These are phyloP conservation scores for Phaseolus coccineus DNA, from an alignment of 331 rosid species.

Conservation along the genomic window DNA sequence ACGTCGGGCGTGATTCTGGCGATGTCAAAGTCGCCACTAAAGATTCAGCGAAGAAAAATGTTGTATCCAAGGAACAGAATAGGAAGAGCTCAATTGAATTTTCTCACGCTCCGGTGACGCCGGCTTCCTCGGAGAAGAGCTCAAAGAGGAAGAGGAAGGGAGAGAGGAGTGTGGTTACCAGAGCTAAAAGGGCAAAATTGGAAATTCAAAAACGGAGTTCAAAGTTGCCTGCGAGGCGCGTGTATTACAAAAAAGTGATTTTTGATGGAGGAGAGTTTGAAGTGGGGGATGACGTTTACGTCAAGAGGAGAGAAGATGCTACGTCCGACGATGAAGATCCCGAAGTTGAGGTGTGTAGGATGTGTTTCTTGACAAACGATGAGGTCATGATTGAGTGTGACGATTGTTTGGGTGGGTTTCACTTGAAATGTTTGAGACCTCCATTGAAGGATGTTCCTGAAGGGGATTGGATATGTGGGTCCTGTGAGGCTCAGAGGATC, in stretches of 20 bases:
- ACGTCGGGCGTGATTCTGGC: conserved; percentile 25
- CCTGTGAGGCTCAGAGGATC: conserved; percentile 72
- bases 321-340: conserved; percentile 71
- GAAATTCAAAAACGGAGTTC: conserved; percentile 40
- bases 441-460: conserved; percentile 81
- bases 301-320: conserved; percentile 80
- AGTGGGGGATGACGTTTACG: conserved; percentile 76
- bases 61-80: conserved; percentile 27
- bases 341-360: conserved; percentile 77
- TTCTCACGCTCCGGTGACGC: conserved; percentile 57
- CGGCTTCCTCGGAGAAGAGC: conserved; percentile 55
- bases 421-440: conserved; percentile 86
- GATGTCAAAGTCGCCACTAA: conserved; percentile 29
- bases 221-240: conserved; percentile 47
- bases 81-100: conserved; percentile 40
- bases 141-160: conserved; percentile 63
- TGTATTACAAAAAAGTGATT: conserved; percentile 72
- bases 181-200: conserved; percentile 44
- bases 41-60: neutral
- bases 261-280: conserved; percentile 90
- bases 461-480: conserved; percentile 84
- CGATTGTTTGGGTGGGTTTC: conserved; percentile 87
- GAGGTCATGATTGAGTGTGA: conserved; percentile 90
- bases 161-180: conserved; percentile 52
- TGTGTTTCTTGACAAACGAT: conserved; percentile 67